phyloP scores from a whole-genome alignment of 225 moss, liverwort and hornwort genomes.

The Pseudisothecium myosuroides region DNA sequence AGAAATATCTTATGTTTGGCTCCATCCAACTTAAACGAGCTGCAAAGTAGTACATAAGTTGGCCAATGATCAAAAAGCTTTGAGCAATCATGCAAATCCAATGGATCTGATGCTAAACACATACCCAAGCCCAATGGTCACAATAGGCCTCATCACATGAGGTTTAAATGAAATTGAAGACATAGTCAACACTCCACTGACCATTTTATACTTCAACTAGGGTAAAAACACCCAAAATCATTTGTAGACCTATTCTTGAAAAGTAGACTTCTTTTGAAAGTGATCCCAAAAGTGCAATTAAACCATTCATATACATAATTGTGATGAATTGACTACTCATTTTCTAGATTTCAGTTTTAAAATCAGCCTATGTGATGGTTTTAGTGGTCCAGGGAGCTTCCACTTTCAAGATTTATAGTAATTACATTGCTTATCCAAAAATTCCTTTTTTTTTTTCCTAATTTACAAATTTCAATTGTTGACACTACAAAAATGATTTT shows the following conservation, averaged over 20 bases:
- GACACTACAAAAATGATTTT: not conserved
- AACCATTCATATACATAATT: not conserved
- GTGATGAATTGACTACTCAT: no score
- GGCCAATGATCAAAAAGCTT: not conserved
- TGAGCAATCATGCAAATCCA: not conserved
- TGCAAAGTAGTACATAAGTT: not conserved
- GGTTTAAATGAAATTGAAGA: not conserved
- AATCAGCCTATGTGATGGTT: no score
- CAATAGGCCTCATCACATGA: not conserved
- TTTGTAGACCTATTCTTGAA: not conserved
- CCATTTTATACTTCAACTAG: not conserved
- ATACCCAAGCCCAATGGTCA: not conserved
- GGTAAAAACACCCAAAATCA: not conserved
- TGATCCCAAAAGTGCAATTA: not conserved
- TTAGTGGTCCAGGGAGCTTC: no score
- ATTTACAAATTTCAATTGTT: no score
- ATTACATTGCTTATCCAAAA: no score
- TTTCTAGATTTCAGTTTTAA: rapidly evolving
- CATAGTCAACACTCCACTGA: not conserved
- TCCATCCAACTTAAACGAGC: not conserved
- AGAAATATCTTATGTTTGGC: not conserved
- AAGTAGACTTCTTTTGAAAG: rapidly evolving
- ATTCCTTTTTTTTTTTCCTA: no score
- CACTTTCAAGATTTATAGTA: no score
- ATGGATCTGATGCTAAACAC: not conserved